Conservation (phyloP, 2,329 filamentous ascomycete species). For the Pseudogymnoascus verrucosus region DNA sequence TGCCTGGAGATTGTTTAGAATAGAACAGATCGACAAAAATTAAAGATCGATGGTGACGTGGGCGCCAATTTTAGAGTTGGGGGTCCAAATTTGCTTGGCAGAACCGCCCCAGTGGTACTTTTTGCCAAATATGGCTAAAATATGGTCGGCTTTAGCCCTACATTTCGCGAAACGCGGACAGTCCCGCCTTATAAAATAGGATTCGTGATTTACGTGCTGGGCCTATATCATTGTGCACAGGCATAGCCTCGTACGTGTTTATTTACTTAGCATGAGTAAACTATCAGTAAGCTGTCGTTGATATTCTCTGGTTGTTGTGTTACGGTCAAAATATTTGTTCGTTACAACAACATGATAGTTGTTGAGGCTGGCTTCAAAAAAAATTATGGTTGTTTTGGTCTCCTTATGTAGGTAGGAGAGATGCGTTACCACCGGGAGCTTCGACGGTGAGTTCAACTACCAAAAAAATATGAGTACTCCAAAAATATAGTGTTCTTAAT, state of each 20-base stretch:
- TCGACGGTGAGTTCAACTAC: too few relatives aligned
- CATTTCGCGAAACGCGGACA: not conserved
- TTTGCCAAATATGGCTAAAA: not conserved
- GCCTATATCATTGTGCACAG: not conserved
- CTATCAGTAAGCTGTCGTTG: too few relatives aligned
- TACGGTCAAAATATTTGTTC: too few relatives aligned
- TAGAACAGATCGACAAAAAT: not conserved
- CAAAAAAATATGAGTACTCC: too few relatives aligned
- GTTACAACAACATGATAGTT: too few relatives aligned
- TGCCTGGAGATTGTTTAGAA: not conserved
- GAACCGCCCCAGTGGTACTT: not conserved
- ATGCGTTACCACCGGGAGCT: too few relatives aligned
- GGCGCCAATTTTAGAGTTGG: not conserved
- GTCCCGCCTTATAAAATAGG: not conserved
- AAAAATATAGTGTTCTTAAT: slow-evolving; percentile 14
- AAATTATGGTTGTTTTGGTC: too few relatives aligned
- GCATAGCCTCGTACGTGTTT: not conserved
- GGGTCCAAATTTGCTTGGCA: not conserved
- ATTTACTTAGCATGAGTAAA: not conserved
- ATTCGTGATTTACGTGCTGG: not conserved
- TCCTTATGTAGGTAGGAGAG: too few relatives aligned
- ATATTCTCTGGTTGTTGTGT: too few relatives aligned
- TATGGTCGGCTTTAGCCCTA: not conserved
- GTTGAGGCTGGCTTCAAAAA: too few relatives aligned
- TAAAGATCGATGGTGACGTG: not conserved